Evolutionary conservation across 768 basidiomycete genomes (phyloP).

Genomic region (Dioszegia aurantiaca): DNA sequence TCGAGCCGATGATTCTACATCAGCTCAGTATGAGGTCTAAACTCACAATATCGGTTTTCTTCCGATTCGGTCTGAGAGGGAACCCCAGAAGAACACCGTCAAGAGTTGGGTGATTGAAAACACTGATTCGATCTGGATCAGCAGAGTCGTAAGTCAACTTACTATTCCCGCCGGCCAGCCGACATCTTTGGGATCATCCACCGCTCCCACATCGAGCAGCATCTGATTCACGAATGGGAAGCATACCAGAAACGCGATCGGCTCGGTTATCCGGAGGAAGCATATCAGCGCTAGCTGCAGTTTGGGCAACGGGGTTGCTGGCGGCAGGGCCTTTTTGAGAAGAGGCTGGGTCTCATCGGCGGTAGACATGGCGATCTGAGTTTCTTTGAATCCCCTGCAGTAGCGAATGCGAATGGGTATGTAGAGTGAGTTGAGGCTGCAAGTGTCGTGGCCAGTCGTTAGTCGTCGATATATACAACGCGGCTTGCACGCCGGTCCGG

Average conservation of each 20-base stretch:
- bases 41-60: conserved; percentile 42
- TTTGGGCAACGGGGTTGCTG: conserved; percentile 37
- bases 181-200: conserved; percentile 29
- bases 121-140: conserved; percentile 38
- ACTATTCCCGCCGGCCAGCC: conserved; percentile 40
- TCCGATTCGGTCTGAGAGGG: conserved; percentile 33
- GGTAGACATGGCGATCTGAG: background rate
- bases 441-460: too few species aligned
- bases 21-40: conserved; percentile 5
- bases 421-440: too few species aligned
- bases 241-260: conserved; percentile 33
- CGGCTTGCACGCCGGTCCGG: too few species aligned
- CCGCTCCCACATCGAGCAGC: conserved; percentile 35
- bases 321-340: background rate
- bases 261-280: conserved; percentile 36
- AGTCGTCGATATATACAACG: too few species aligned
- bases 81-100: conserved; percentile 43
- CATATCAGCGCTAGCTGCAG: conserved; percentile 34
- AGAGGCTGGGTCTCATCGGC: conserved; percentile 16
- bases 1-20: conserved; percentile 28
- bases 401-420: too few species aligned
- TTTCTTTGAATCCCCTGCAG: too few species aligned
- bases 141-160: conserved; percentile 8
- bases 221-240: conserved; percentile 48
- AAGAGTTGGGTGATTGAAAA: conserved; percentile 39